These are phyloP conservation scores for Geotrichum carabidarum DNA, from an alignment of 1,139 yeast species.

Conservation along the genomic window DNA sequence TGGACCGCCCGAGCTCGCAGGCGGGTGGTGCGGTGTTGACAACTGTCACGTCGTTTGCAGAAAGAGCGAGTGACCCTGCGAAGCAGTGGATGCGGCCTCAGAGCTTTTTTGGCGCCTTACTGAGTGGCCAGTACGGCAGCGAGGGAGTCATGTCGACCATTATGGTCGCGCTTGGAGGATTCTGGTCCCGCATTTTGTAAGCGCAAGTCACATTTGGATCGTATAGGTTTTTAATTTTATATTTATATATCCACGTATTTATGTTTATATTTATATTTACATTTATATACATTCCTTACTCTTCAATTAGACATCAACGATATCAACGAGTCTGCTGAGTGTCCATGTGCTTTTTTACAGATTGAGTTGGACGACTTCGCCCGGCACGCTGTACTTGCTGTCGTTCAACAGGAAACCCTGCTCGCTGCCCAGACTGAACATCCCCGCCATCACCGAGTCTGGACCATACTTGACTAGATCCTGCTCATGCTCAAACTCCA, in stretches of 20 bases:
- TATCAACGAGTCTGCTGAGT: not conserved
- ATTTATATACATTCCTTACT: too few relatives aligned
- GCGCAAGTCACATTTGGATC: not conserved
- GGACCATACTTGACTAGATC: constrained; percentile 18
- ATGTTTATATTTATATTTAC: not conserved
- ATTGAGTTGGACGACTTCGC: constrained; percentile 27
- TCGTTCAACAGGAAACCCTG: constrained; percentile 34
- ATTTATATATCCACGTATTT: not conserved
- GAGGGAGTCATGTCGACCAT: not conserved
- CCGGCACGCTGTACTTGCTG: constrained; percentile 32
- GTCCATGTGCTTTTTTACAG: too few relatives aligned
- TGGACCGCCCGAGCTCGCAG: not conserved
- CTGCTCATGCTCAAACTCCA: constrained; percentile 22
- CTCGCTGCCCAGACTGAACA: constrained; percentile 36
- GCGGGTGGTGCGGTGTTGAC: not conserved
- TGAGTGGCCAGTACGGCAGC: not conserved
- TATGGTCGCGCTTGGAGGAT: not conserved
- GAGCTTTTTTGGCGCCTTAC: constrained; percentile 3
- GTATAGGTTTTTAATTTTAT: not conserved
- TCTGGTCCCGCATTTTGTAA: not conserved
- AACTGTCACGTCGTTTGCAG: not conserved
- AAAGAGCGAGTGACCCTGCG: not conserved
- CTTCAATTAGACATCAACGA: not conserved
- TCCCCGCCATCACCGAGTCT: constrained; percentile 22
- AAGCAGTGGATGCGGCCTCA: not conserved